Conservation (phyloP, 192 early-diverging fungal genomes). For the Radiomyces spectabilis region DNA sequence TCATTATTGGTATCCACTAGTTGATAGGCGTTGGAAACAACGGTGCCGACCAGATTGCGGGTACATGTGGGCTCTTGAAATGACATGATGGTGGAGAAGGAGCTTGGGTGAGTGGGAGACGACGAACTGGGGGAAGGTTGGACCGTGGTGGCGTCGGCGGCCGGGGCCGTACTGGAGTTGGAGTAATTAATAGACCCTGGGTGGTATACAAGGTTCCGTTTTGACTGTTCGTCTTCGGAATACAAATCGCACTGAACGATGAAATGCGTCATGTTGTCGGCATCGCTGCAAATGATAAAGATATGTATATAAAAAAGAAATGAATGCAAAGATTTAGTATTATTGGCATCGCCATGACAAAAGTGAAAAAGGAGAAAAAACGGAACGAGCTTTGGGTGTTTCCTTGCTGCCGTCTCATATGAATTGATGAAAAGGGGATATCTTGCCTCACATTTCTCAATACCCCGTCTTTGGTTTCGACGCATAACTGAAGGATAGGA, state of each 20-base stretch:
- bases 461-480: background rate
- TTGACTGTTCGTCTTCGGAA: background rate
- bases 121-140: background rate
- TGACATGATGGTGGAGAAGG: background rate
- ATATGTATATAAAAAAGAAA: background rate
- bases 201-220: background rate
- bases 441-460: background rate
- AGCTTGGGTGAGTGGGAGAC: too few relatives aligned
- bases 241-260: constrained; percentile 15
- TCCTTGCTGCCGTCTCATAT: background rate
- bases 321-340: background rate
- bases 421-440: background rate
- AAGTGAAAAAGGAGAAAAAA: too few relatives aligned
- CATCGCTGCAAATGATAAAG: too few relatives aligned
- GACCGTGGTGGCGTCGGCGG: background rate
- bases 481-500: constrained; percentile 1
- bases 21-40: constrained; percentile 55
- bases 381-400: background rate
- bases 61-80: constrained; percentile 14
- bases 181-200: background rate
- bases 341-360: background rate
- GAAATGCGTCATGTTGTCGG: constrained; percentile 3
- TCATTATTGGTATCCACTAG: constrained; percentile 53
- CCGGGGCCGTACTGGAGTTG: too few relatives aligned
- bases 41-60: constrained; percentile 56